Conservation (phyloP, 208 protist genomes). For the Naegleria lovaniensis region DNA sequence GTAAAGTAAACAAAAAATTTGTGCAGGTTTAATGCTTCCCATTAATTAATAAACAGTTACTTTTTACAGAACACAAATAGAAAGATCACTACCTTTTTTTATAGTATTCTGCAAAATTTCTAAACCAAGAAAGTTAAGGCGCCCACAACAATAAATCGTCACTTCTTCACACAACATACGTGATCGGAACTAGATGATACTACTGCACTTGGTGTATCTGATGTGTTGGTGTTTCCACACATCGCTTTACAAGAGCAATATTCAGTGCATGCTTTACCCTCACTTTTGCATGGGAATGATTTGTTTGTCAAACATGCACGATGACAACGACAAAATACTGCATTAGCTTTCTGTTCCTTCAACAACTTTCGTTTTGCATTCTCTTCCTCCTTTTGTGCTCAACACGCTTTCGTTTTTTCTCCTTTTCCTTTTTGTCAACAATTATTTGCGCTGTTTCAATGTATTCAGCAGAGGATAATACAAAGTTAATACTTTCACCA, state of each 20-base stretch:
- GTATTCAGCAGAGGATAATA: not conserved
- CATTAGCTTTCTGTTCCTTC: not conserved
- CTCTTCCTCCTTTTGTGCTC: not conserved
- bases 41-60: too few relatives aligned
- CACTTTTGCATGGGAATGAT: not conserved
- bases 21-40: too few relatives aligned
- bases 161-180: not conserved
- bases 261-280: not conserved
- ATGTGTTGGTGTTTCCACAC: not conserved
- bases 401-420: not conserved
- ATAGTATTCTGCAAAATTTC: too few relatives aligned
- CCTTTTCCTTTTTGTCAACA: not conserved
- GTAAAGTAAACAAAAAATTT: too few relatives aligned
- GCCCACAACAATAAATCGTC: too few relatives aligned
- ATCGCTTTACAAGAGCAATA: not conserved
- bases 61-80: too few relatives aligned
- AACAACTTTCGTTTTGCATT: not conserved
- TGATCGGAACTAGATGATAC: not conserved
- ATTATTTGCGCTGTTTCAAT: not conserved
- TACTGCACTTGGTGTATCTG: not conserved
- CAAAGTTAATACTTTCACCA: not conserved
- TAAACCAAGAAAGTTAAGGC: too few relatives aligned
- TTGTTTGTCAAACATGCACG: not conserved
- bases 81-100: too few relatives aligned
- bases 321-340: not conserved